Evolutionary conservation across 108 stramenopile genomes (phyloP).

Genomic region (Mediolabrus comicus): DNA sequence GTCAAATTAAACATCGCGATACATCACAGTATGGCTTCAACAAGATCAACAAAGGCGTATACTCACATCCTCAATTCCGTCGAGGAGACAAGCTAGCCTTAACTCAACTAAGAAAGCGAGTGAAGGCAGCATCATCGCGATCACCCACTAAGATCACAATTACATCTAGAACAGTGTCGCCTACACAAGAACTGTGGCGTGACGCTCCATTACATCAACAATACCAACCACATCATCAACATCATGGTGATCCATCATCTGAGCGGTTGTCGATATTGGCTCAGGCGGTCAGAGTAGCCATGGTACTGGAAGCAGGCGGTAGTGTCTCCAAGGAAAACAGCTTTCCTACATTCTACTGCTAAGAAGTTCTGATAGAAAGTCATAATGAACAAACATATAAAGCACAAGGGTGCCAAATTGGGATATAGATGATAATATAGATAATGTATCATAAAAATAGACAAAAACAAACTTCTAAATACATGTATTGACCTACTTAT

Average conservation of each 20-base stretch:
- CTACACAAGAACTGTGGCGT: background rate
- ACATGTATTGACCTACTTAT: background rate
- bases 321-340: background rate
- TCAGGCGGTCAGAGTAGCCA: background rate
- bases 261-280: background rate
- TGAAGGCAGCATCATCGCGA: background rate
- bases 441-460: background rate
- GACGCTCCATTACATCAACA: background rate
- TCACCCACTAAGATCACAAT: background rate
- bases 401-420: background rate
- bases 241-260: background rate
- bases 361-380: background rate
- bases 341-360: background rate
- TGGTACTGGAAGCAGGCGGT: background rate
- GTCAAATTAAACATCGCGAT: no score
- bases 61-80: conserved; percentile 70
- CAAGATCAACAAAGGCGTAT: conserved; percentile 81
- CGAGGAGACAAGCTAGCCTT: conserved; percentile 60
- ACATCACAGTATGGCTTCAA: conserved; percentile 77
- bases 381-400: background rate
- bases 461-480: background rate
- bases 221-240: background rate
- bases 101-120: conserved; percentile 57
- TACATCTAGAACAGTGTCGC: background rate
- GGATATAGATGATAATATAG: background rate